A percentile compares a stretch with the other conserved stretches of the same genome.
Conservation (phyloP, 2,329 filamentous ascomycete genomes). For the Lizonia empirigonia region DNA sequence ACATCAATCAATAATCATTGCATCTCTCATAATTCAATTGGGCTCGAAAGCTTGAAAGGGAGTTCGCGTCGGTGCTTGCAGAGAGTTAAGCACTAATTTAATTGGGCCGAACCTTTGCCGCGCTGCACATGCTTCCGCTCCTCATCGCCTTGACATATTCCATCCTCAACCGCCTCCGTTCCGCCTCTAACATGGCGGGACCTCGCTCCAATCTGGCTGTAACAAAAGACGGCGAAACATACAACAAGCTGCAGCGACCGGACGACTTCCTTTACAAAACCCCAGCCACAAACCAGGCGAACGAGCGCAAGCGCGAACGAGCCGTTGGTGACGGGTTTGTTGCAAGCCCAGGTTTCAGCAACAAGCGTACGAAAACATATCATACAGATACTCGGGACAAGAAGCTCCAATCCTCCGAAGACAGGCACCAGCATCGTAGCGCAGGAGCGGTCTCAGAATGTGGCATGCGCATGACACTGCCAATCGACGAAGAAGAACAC, state of each 20-base stretch:
- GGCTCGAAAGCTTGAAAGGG: not conserved
- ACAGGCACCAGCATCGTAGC: constrained; percentile 12
- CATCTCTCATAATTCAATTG: not conserved
- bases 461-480: constrained; percentile 40
- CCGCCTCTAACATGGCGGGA: constrained; percentile 28
- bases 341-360: constrained; percentile 1
- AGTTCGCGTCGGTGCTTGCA: not conserved
- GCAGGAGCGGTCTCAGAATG: constrained; percentile 20
- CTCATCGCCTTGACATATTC: too few relatives aligned
- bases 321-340: constrained; percentile 8
- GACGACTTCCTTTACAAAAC: constrained; percentile 30
- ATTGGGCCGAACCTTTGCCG: not conserved
- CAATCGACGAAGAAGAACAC: constrained; percentile 28
- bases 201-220: constrained; percentile 35
- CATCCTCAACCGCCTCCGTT: too few relatives aligned
- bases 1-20: not conserved
- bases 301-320: constrained; percentile 34
- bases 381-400: not conserved
- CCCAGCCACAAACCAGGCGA: constrained; percentile 1
- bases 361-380: constrained; percentile 23
- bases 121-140: not conserved
- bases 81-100: not conserved
- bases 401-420: not conserved
- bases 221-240: constrained; percentile 43
- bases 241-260: constrained; percentile 47